Evolutionary conservation across 106 monocot species (phyloP).

Genomic region (Phalaenopsis equestris): DNA sequence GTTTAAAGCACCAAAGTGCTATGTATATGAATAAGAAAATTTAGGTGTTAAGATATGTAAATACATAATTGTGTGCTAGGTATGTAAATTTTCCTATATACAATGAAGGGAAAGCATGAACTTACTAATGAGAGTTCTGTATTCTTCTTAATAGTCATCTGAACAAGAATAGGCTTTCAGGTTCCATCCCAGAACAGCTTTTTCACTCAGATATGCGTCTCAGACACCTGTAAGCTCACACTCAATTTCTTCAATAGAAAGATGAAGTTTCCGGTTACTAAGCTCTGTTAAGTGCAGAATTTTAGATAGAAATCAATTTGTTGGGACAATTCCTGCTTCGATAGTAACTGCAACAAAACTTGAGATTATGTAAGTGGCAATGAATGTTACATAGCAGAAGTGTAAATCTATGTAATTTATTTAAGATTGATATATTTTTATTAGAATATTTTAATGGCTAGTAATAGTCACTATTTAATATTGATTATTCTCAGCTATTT

Average conservation of each 20-base stretch:
- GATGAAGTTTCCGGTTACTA: neutral
- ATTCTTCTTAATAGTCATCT: constrained; percentile 31
- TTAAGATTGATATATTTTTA: neutral
- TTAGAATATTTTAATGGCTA: too few relatives aligned
- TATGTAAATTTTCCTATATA: too few relatives aligned
- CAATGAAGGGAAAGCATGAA: neutral
- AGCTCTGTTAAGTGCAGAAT: constrained; percentile 8
- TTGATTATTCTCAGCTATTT: too few relatives aligned
- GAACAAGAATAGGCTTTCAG: constrained; percentile 28
- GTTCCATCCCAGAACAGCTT: constrained; percentile 35
- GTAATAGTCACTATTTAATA: too few relatives aligned
- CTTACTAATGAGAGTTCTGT: neutral
- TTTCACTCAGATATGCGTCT: constrained; percentile 43
- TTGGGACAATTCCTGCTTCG: constrained; percentile 15
- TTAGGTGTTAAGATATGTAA: too few relatives aligned
- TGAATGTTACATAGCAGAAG: neutral
- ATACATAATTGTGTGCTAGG: too few relatives aligned
- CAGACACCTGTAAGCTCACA: constrained; percentile 37
- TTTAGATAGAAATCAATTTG: constrained; percentile 12
- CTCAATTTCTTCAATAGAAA: neutral
- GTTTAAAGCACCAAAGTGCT: too few relatives aligned
- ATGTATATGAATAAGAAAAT: too few relatives aligned
- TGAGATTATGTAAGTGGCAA: constrained; percentile 5
- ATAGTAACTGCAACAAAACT: constrained; percentile 5
- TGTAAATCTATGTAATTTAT: neutral